Base-by-base conservation (phyloP, 306 rosid genomes). In the Vicia villosa region DNA sequence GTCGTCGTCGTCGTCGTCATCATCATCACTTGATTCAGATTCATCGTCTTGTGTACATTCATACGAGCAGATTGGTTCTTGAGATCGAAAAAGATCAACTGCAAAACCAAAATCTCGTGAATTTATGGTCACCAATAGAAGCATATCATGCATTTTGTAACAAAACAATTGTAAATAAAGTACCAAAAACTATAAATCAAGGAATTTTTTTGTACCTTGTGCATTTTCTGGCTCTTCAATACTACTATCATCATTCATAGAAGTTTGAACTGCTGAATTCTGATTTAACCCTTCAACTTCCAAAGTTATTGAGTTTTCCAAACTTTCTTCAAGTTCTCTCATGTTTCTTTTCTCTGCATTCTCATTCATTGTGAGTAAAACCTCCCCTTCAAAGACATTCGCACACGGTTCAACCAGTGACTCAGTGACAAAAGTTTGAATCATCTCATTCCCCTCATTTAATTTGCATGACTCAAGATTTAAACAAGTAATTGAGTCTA, bases 401-500 rank as follows among this genome's bases (percentile, higher is more conserved):
- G 46, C 19, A 49, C 34, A 68, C 20, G 54, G 74, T 74, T 66
- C 81, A 55, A 70, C 59, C 13, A 24, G 40, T 38, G 81, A 42
- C 22, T 59, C 66, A 8, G 17, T 45, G 12, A 37, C 55, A 28
- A 63, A 65, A 49, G 37, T 54, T 30, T 36, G 73, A 43, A 70
- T 57, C 58, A 50, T 56, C 41, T 66, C 68, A 67, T 69, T 76
- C 58, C 5, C 24, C 51, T 73, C 78, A 55, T 65, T 65, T 68
- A 50, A 34, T 19, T 49, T 82, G 72, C 68, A 34, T 17, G 71
- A 17, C 65, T 58, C 80, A 61, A 61, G 56, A 42, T 76, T 71
- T 46, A 72, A 62, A 61, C 67, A 75, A 49, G 86, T 83, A 22
- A 80, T 66, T 74, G 82, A 83, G 40, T 89, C 96, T 71, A 87